Evolutionary conservation across 1,284 basidiomycete genomes (phyloP), one percentile per base, ranked within the genome.

Genomic region (Ustilago bromivora): DNA sequence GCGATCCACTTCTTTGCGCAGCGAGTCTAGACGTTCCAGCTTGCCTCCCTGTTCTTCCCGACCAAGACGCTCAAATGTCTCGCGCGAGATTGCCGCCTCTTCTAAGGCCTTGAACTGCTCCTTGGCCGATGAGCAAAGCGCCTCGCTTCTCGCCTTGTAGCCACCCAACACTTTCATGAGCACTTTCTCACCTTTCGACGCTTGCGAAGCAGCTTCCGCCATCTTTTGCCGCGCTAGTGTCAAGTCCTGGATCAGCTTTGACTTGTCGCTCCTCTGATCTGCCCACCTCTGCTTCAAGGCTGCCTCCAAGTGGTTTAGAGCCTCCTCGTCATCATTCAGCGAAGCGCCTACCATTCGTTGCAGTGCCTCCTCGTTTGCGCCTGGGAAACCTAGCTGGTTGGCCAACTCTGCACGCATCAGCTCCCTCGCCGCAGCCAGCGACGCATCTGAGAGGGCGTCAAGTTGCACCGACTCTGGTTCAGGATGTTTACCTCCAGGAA

Each of bases 111-210:
- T 57, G 51, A 71, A 78, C 4, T 64, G 66, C 32, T 80, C 70
- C 28, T 57, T 58, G 51, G 78, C 61, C 47, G 75, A 70, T 82
- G 91, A 91, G 15, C 89, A 88, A 8, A 96, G 89, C 51, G 91
- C 90, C 78, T 89, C 89, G 49, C 92, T 92, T 15, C 96, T 91
- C 43, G 90, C 90, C 83, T 94, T 91, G 87, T 99, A 99, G 3
- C 97, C 97, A 47, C 95, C 96, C 8, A 99, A 90, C 28, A 91
- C 90, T 76, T 96, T 91, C 13, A 89, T 90, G 19, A 99, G 90
- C 87, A 95, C 96, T 90, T 96, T 98, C 88, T 99, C 97, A 5
- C 90, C 87, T 88, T 98, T 99, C 47, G 90, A 87, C 0, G 93
- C 92, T 82, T 92, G 93, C 55, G 89, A 90, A 0, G 94, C 94